phyloP scores from a whole-genome alignment of 441 rosid genomes.

The Jatropha podagrica region DNA sequence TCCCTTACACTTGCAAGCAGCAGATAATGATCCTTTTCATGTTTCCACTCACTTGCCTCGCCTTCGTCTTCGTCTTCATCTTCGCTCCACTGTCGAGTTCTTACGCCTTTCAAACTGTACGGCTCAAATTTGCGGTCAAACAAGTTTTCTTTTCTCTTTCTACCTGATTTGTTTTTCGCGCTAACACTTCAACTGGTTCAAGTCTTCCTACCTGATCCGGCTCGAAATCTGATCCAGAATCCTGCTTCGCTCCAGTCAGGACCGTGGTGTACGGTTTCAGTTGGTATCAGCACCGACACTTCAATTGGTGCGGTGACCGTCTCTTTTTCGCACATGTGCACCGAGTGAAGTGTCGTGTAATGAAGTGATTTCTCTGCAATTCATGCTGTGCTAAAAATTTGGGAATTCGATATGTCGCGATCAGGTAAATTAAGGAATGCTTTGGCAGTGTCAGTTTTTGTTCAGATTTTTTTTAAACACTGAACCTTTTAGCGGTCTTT shows the following conservation, averaged over 20 bases:
- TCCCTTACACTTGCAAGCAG: neutral
- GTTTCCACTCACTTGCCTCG: neutral
- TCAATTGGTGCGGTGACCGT: neutral
- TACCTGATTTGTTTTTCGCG: neutral
- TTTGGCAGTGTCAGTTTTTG: neutral
- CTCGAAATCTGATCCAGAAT: neutral
- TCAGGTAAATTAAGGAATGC: conserved; percentile 9
- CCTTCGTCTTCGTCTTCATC: conserved; percentile 1
- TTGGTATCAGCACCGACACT: neutral
- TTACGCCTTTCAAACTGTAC: neutral
- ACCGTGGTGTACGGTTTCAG: neutral
- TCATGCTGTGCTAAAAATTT: neutral
- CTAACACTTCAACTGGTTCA: neutral
- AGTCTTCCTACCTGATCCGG: neutral
- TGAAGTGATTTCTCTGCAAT: conserved; percentile 12
- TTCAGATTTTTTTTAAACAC: neutral
- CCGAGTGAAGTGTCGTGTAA: neutral
- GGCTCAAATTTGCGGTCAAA: neutral
- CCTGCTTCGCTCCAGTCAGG: neutral
- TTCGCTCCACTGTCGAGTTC: neutral
- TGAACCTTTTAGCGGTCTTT: too few species aligned
- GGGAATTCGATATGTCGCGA: conserved; percentile 14
- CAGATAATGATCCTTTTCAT: neutral
- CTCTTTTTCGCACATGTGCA: conserved; percentile 5
- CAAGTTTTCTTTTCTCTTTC: neutral